Evolutionary conservation across 768 basidiomycete genomes (phyloP).

Genomic region (Nevesoporus exiguus): DNA sequence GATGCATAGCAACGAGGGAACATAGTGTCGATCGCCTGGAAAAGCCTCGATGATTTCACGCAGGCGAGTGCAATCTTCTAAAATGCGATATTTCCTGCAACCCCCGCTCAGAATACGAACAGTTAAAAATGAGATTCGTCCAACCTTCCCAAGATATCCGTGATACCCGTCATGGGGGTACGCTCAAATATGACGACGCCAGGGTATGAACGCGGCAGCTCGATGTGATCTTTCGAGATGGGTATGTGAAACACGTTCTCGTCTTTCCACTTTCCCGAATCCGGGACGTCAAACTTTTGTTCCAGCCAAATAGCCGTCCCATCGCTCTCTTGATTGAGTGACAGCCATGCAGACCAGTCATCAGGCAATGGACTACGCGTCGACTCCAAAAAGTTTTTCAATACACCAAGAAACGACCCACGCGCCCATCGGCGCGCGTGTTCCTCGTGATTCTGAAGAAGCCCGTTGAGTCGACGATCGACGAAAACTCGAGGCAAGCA

Average conservation of each 20-base stretch:
- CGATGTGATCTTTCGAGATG: slow-evolving; percentile 12
- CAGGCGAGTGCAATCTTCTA: slow-evolving; percentile 71
- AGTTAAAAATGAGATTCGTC: slow-evolving; percentile 8
- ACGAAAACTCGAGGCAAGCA: neutral
- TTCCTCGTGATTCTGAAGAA: slow-evolving; percentile 63
- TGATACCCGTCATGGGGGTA: slow-evolving; percentile 57
- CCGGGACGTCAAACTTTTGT: slow-evolving; percentile 67
- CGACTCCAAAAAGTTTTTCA: slow-evolving; percentile 38
- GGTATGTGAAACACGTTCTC: slow-evolving; percentile 64
- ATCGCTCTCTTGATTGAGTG: slow-evolving; percentile 67
- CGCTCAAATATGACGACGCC: slow-evolving; percentile 76
- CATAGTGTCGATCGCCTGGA: slow-evolving; percentile 53
- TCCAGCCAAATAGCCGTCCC: slow-evolving; percentile 80
- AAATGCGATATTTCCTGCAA: slow-evolving; percentile 60
- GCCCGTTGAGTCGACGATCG: neutral
- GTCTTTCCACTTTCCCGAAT: slow-evolving; percentile 58
- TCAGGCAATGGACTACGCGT: slow-evolving; percentile 27
- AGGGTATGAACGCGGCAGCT: slow-evolving; percentile 38
- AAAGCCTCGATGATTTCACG: slow-evolving; percentile 58
- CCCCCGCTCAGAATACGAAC: neutral
- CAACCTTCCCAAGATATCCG: slow-evolving; percentile 67
- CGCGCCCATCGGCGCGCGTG: slow-evolving; percentile 71
- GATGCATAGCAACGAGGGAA: slow-evolving; percentile 59
- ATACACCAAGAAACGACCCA: slow-evolving; percentile 56
- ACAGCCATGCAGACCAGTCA: slow-evolving; percentile 70